phyloP scores from a whole-genome alignment of 2,329 filamentous ascomycete species.

The Claviceps arundinis region DNA sequence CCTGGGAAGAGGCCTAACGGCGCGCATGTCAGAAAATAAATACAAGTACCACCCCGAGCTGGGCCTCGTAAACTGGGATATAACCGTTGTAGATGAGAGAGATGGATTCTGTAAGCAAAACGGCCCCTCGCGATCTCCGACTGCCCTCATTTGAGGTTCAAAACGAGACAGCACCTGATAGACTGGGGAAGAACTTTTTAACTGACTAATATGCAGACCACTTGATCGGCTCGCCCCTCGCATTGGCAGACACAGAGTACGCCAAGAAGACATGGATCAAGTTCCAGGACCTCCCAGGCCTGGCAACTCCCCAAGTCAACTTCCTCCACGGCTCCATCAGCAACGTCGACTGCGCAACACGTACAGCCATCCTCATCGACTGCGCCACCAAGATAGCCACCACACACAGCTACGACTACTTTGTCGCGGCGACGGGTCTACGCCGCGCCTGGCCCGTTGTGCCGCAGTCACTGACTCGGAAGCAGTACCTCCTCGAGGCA shows the following conservation, averaged over 20 bases:
- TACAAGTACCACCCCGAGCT: conserved; percentile 27
- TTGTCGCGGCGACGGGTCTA: conserved; percentile 60
- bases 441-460: conserved; percentile 59
- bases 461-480: conserved; percentile 48
- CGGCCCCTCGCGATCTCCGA: too few species aligned
- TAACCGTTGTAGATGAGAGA: conserved; percentile 66
- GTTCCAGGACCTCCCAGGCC: conserved; percentile 51
- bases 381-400: conserved; percentile 27
- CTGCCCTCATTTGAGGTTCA: neutral
- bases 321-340: conserved; percentile 54
- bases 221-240: conserved; percentile 62
- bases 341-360: conserved; percentile 43
- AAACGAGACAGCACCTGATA: neutral
- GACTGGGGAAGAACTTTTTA: neutral
- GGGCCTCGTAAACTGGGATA: conserved; percentile 44
- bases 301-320: conserved; percentile 48
- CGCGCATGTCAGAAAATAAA: conserved; percentile 29
- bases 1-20: conserved; percentile 41
- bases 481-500: conserved; percentile 50
- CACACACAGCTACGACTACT: conserved; percentile 54
- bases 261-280: conserved; percentile 57
- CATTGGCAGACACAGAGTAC: conserved; percentile 49
- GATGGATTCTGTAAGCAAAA: conserved; percentile 61
- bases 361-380: conserved; percentile 44
- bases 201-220: conserved; percentile 39